Percentiles rank a stretch among this genome's conserved stretches.
These are phyloP conservation scores for Mollisiaceae sp. DNA, from an alignment of 2,329 filamentous ascomycete species.

Conservation along the genomic window DNA sequence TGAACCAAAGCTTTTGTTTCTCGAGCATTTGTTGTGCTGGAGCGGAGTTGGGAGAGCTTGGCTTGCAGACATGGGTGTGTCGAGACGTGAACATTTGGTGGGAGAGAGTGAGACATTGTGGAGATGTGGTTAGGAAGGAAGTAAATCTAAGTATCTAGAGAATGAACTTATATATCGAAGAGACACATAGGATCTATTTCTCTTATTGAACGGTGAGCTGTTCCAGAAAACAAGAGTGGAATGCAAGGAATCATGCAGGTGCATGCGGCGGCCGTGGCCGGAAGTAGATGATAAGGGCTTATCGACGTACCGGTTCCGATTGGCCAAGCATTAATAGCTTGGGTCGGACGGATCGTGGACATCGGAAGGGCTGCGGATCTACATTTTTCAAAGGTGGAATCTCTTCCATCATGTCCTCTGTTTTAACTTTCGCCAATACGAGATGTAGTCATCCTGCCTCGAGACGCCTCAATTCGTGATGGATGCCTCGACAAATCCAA, in stretches of 20 bases:
- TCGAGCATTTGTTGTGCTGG: constrained; percentile 67
- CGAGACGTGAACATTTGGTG: constrained; percentile 76
- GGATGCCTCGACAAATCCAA: constrained; percentile 13
- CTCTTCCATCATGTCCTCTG: no score
- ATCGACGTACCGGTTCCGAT: constrained; percentile 18
- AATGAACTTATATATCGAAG: neutral
- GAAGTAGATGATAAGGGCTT: constrained; percentile 20
- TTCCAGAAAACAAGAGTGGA: constrained; percentile 7
- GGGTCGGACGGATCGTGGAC: constrained; percentile 1
- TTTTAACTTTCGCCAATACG: neutral
- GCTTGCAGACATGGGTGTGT: constrained; percentile 83
- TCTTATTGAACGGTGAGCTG: constrained; percentile 3
- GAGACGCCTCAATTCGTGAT: constrained; percentile 18
- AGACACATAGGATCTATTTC: neutral
- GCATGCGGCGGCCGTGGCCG: constrained; percentile 2
- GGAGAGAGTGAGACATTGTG: constrained; percentile 48
- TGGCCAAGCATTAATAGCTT: constrained; percentile 6
- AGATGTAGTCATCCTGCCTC: constrained; percentile 2
- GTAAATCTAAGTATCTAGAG: neutral
- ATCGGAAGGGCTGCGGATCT: constrained; percentile 11
- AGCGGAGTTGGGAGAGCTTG: constrained; percentile 90
- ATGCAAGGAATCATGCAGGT: constrained; percentile 4
- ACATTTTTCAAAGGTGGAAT: neutral
- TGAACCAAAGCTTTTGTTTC: constrained; percentile 84
- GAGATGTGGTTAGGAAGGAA: constrained; percentile 5